Conservation (phyloP, 352 stramenopile species). For the Globisporangium paroecandrum region DNA sequence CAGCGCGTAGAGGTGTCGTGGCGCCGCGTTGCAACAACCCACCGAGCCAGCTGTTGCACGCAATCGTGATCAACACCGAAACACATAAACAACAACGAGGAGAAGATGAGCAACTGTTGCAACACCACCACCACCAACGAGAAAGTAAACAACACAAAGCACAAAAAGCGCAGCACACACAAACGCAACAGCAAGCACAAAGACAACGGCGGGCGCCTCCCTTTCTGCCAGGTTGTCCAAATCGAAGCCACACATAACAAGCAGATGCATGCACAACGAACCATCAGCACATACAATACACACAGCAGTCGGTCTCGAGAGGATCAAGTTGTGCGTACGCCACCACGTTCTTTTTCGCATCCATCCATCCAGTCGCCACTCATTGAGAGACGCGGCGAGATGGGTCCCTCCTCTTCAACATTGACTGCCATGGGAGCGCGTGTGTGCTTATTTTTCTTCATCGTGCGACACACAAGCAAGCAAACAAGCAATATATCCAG, state of each 20-base stretch:
- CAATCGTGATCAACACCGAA: not conserved
- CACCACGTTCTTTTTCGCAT: not conserved
- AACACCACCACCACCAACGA: not conserved
- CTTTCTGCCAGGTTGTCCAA: not conserved
- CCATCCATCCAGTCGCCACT: not conserved
- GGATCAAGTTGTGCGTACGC: not conserved
- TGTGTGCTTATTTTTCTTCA: not conserved
- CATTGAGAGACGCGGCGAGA: not conserved
- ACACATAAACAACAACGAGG: not conserved
- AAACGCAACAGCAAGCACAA: not conserved
- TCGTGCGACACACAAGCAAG: not conserved
- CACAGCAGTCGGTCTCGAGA: not conserved
- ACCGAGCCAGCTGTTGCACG: slow-evolving; percentile 33
- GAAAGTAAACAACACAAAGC: not conserved
- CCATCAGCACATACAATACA: not conserved
- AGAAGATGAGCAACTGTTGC: not conserved
- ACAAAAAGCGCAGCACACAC: not conserved
- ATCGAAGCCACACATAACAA: not conserved
- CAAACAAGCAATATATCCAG: not conserved
- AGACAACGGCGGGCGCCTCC: not conserved
- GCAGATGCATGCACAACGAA: not conserved
- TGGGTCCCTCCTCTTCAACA: not conserved
- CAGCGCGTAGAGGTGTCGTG: slow-evolving; percentile 27
- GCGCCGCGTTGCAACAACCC: slow-evolving; percentile 35
- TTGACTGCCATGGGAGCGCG: not conserved